Conservation (phyloP, 1,139 yeast genomes). For the Suhomyces bokatorum region DNA sequence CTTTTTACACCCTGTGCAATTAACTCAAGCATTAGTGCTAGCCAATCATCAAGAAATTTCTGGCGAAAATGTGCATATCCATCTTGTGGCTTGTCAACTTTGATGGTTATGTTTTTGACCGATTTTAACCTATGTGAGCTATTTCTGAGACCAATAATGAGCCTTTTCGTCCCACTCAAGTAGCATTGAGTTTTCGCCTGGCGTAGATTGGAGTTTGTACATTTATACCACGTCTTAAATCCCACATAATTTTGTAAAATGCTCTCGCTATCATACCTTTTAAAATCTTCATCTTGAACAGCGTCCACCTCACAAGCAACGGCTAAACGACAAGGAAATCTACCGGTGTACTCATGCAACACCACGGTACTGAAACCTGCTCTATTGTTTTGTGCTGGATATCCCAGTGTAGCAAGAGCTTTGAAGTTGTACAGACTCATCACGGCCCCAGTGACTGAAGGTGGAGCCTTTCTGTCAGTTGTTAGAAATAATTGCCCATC, state of each 20-base stretch:
- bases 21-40: not conserved
- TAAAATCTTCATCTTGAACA: not conserved
- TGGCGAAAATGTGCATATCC: not conserved
- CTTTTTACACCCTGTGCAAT: not conserved
- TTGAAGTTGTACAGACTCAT: slow-evolving; percentile 10
- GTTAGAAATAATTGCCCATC: slow-evolving; percentile 4
- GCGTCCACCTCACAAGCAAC: slow-evolving; percentile 9
- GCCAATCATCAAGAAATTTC: slow-evolving; percentile 3
- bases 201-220: not conserved
- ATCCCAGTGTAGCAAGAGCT: slow-evolving; percentile 2
- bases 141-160: slow-evolving; percentile 1
- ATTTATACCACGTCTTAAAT: slow-evolving; percentile 2
- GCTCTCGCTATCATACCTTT: not conserved
- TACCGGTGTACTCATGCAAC: not conserved
- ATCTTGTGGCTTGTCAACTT: not conserved
- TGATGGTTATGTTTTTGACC: not conserved
- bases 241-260: slow-evolving; percentile 7
- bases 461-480: not conserved
- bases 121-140: not conserved
- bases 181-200: slow-evolving; percentile 5
- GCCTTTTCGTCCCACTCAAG: slow-evolving; percentile 3
- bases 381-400: slow-evolving; percentile 1
- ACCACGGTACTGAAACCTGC: slow-evolving; percentile 3
- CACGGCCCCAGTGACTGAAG: not conserved
- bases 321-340: not conserved